Base-by-base conservation (phyloP, 371 early-diverging fungal genomes). In the Mucor irregularis region DNA sequence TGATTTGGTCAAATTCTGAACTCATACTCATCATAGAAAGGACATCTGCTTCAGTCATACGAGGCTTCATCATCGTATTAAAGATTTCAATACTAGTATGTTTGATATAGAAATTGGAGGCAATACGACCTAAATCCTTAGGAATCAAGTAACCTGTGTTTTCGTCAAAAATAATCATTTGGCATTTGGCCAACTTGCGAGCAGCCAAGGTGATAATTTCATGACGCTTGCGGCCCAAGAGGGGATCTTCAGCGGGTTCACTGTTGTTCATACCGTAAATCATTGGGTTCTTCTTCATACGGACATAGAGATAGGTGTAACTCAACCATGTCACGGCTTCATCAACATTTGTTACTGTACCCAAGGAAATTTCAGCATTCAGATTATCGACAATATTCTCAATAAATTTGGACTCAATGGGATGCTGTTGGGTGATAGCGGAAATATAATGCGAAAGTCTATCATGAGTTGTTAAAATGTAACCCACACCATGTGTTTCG, bases 291-390 rank as follows among this genome's bases (percentile, higher is more conserved):
- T 90, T 89, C 49, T 85, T 88, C 97, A 99, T 97, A 35, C 99
- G 88, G 3, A 98, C 92, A 70, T 89, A 96, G 42, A 99, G 77
- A 74, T 97, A 99, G 1, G 99, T 99, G 78, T 96, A 96, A 44
- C 94, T 91, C 25, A 99, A 85, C 99, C 99, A 99, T 3, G 87
- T 81, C 8, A 97, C 88, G 0, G 93, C 99, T 67, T 98, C 99
- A 54, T 91, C 89, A 25, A 97, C 71, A 55, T 81, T 95, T 24
- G 92, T 93, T 0, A 99, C 95, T 0, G 96, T 97, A 11, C 97
- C 96, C 24, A 99, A 73, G 1, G 92, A 83, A 40, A 99, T 92
- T 68, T 99, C 99, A 31, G 99, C 96, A 70, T 98, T 98, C 56
- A 99, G 72, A 61, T 94, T 92, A 61, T 99, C 98, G 11, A 88